These are phyloP conservation scores for Spirogloea muscicola DNA, from an alignment of 139 green algal species.

Conservation along the genomic window DNA sequence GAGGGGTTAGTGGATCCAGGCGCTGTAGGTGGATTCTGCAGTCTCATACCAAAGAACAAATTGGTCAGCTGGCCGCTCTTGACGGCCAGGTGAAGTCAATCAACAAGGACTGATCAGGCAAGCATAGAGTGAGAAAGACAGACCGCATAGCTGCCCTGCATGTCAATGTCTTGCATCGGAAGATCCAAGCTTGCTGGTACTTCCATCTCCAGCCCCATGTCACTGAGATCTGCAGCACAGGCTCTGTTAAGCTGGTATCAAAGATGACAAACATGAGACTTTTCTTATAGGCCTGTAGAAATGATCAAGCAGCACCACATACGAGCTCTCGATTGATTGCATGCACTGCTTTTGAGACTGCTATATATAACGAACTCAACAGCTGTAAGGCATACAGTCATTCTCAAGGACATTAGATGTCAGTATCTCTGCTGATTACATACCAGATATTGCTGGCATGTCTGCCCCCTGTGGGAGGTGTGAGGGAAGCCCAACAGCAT, in stretches of 20 bases:
- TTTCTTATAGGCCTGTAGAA: no score
- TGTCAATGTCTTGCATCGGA: constrained; percentile 3
- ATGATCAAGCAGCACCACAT: no score
- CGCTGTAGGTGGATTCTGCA: no score
- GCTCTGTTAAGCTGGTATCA: no score
- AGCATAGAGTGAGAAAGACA: neutral
- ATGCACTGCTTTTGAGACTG: no score
- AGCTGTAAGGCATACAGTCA: no score
- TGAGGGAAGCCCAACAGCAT: neutral
- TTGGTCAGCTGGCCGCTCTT: neutral
- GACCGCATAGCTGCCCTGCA: constrained; percentile 12
- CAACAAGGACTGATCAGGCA: neutral
- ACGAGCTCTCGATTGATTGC: no score
- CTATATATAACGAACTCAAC: no score
- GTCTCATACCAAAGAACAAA: neutral
- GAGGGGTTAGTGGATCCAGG: neutral
- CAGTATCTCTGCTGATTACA: no score
- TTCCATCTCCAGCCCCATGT: neutral
- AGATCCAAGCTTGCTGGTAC: constrained; percentile 2
- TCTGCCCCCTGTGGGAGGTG: constrained; percentile 1
- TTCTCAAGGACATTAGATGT: no score
- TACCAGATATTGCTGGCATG: constrained; percentile 2
- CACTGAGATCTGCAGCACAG: neutral
- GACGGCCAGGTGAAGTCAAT: neutral
- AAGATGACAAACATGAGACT: no score